A percentile compares a stretch with the other conserved stretches of the same genome.
phyloP scores from a whole-genome alignment of 768 basidiomycete species.

The Trametes villosa region DNA sequence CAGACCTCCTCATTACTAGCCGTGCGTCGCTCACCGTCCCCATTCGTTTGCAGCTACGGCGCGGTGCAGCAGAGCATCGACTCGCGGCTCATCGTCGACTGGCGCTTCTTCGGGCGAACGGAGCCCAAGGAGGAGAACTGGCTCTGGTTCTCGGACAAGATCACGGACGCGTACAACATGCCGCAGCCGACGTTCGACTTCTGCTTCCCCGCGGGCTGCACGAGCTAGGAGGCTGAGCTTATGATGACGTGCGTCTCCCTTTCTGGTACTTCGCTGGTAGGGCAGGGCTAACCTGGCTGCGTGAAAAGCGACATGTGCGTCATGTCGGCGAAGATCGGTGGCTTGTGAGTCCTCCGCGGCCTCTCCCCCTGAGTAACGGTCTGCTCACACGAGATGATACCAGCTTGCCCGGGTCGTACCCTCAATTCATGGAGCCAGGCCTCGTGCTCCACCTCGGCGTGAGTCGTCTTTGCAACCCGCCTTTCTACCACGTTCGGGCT shows the following conservation, averaged over 20 bases:
- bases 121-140: constrained; percentile 24
- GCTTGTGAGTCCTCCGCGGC: constrained; percentile 18
- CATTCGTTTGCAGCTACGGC: constrained; percentile 33
- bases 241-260: constrained; percentile 28
- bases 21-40: background rate
- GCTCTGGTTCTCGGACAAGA: constrained; percentile 22
- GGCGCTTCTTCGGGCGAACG: constrained; percentile 33
- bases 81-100: constrained; percentile 39
- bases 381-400: background rate
- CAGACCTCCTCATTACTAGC: background rate
- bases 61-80: constrained; percentile 36
- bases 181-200: constrained; percentile 40
- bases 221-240: constrained; percentile 20
- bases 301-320: constrained; percentile 30
- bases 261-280: background rate
- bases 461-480: background rate
- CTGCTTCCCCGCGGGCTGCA: constrained; percentile 15
- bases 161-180: constrained; percentile 38
- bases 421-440: constrained; percentile 37
- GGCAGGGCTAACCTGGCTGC: background rate
- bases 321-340: constrained; percentile 37
- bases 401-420: constrained; percentile 37
- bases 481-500: background rate
- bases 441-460: constrained; percentile 28
- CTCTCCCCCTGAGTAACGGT: background rate